Base-by-base conservation (phyloP, 495 filamentous ascomycete species). In the Friedmanniomyces endolithicus region DNA sequence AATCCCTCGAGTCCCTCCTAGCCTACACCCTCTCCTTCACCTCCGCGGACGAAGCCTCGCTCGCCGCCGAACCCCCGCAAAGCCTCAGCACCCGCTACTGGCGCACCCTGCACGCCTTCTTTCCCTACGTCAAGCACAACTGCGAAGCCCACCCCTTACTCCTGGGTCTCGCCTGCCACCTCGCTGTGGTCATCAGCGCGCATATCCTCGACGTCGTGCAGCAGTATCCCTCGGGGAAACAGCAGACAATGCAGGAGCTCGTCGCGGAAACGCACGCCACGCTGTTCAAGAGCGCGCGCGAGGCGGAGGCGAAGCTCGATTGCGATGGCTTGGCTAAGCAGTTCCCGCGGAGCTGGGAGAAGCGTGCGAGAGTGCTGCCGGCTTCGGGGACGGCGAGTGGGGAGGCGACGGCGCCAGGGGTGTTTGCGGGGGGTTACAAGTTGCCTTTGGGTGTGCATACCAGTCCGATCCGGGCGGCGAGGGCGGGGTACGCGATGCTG, bases 221-320 rank as follows among this genome's bases (percentile, higher is more conserved):
- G 4, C 37, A 41, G 37, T 41, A n/a, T 14, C 17, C 12, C 16
- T 6, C 37, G 12, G 37, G 37, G 6, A 41, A 41, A 14, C 37
- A 41, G 37, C 37, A 41, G 17, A 14, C 37, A 14, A n/a, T 41
- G 37, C 37, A 41, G n/a, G 52, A 60, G 3, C 22, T 23, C 1
- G 37, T 70, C 41, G 52, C 48, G 12, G 65, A 65, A 22, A 43
- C 24, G n/a, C 64, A 67, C 34, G 56, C 67, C 11, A 52, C 54
- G 22, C 53, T 49, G 48, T 41, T 70, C 24, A 52, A 48, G 33
- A 39, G 19, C 31, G 58, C 27, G 40, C 27, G 29, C 41, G 63
- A 71, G 52, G 53, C 29, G 50, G 60, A 58, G 16, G 67, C 64
- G 66, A 58, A 6, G 31, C 39, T 48, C 35, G 58, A 57, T 50